Evolutionary conservation across 2,329 filamentous ascomycete genomes (phyloP), one percentile per base, ranked within the genome.

Genomic region (Orbilia blumenaviensis): DNA sequence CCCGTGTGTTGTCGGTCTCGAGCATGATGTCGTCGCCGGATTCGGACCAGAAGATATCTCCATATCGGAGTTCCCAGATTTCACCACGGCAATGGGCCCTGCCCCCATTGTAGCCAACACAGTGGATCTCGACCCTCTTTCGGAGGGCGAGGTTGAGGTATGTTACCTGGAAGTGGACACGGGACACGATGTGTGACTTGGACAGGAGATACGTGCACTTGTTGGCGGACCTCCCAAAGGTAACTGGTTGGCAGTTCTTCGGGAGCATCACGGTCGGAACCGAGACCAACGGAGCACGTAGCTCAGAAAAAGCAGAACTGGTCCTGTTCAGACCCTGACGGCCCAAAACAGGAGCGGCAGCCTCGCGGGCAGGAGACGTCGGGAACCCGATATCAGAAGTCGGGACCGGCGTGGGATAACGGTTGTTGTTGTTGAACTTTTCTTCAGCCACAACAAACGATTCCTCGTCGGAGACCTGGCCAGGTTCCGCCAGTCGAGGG

Each of bases 161-260:
- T 63, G 90, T 88, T 78, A 93, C 94, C 84, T 92, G 91, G 83
- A 97, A 91, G 82, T 99, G 95, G 23, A 98, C 89, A 81, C 95
- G 91, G 81, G 95, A 98, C 78, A 99, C 93, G 74, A 96, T 88
- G 52, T 93, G 92, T 84, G 96, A 97, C 80, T 92, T 89, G 25
- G 95, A 95, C 12, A 99, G 87, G 84, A 97, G 94, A 83, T 94
- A 95, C 82, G 97, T 90, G n/a, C 93, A 96, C 12, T 94, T 96
- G 83, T 93, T 94, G 84, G 92, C 97, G 4, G 94, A 97, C 79
- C 95, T 89, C 78, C 95, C 95, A 91, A 99, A 95, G 77, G 91
- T 87, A 34, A 97, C 84, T 12, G 89, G 85, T 80, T 96, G 92
- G 78, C 94, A 94, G 83, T 91, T 92, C 79, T 90, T 90, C 66